phyloP scores from a whole-genome alignment of 495 filamentous ascomycete species.

The Extremus antarcticus region DNA sequence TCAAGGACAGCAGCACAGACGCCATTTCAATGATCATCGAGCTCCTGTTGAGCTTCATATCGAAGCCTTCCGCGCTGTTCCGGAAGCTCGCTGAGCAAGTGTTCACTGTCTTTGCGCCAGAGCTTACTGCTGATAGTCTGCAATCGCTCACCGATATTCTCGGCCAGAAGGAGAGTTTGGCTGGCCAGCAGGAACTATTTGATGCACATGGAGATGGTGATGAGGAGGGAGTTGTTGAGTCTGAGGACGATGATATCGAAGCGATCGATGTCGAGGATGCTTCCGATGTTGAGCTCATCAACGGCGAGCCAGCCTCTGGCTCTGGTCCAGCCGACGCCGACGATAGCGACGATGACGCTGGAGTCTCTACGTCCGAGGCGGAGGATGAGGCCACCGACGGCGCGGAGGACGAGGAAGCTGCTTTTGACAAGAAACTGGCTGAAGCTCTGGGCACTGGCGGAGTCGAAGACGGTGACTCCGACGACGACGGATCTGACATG shows the following conservation, averaged over 20 bases:
- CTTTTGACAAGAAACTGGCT: conserved; percentile 68
- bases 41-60: conserved; percentile 74
- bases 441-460: conserved; percentile 56
- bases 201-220: conserved; percentile 63
- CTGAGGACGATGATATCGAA: conserved; percentile 35
- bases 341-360: conserved; percentile 15
- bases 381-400: conserved; percentile 16
- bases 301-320: conserved; percentile 10
- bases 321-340: conserved; percentile 9
- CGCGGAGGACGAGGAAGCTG: conserved; percentile 34
- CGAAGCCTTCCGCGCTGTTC: conserved; percentile 74
- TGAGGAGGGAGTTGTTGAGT: conserved; percentile 40
- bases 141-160: conserved; percentile 56
- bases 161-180: conserved; percentile 64
- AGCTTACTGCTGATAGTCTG: conserved; percentile 60
- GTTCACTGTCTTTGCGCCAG: conserved; percentile 63
- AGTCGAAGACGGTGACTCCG: conserved; percentile 41
- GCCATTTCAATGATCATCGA: conserved; percentile 71
- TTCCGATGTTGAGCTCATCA: conserved; percentile 29
- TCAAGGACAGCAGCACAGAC: conserved; percentile 45
- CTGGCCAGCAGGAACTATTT: conserved; percentile 79
- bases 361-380: conserved; percentile 12
- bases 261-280: conserved; percentile 31
- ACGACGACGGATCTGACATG: conserved; percentile 54
- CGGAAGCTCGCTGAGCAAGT: conserved; percentile 79